phyloP scores from a whole-genome alignment of 306 rosid genomes.

The Rosa persica region DNA sequence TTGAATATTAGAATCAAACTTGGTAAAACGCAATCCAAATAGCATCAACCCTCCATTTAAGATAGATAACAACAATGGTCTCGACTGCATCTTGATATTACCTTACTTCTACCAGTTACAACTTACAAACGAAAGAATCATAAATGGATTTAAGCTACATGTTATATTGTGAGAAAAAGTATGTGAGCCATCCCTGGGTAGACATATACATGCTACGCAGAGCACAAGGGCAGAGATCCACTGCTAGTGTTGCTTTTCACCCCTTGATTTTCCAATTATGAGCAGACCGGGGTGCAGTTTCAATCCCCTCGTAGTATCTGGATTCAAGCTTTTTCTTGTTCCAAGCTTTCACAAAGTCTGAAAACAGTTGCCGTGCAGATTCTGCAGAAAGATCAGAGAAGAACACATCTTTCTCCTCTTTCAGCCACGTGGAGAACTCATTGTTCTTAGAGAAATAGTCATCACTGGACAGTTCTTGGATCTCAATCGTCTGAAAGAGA shows the following conservation, averaged over 20 bases:
- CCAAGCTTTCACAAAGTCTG: constrained; percentile 76
- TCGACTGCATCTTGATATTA: background rate
- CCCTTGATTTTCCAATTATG: constrained; percentile 78
- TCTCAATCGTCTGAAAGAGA: constrained; percentile 39
- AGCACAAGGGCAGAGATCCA: background rate
- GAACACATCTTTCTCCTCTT: constrained; percentile 79
- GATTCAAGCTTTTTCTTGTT: constrained; percentile 62
- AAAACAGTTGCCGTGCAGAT: constrained; percentile 65
- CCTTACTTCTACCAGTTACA: background rate
- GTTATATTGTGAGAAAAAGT: background rate
- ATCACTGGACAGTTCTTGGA: constrained; percentile 67
- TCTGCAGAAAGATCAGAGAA: constrained; percentile 81
- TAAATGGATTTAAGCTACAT: background rate
- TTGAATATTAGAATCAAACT: no score
- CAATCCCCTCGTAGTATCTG: constrained; percentile 80
- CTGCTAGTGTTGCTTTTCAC: constrained; percentile 18
- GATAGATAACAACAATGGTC: background rate
- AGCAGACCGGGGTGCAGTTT: constrained; percentile 67
- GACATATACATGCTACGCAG: background rate
- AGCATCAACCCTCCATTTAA: background rate
- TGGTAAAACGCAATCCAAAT: background rate
- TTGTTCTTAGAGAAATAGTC: constrained; percentile 88
- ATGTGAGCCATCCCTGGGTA: background rate
- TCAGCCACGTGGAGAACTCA: constrained; percentile 90
- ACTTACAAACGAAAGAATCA: background rate